Evolutionary conservation across 192 early-diverging fungal genomes (phyloP).

Genomic region (Linnemannia schmuckeri): DNA sequence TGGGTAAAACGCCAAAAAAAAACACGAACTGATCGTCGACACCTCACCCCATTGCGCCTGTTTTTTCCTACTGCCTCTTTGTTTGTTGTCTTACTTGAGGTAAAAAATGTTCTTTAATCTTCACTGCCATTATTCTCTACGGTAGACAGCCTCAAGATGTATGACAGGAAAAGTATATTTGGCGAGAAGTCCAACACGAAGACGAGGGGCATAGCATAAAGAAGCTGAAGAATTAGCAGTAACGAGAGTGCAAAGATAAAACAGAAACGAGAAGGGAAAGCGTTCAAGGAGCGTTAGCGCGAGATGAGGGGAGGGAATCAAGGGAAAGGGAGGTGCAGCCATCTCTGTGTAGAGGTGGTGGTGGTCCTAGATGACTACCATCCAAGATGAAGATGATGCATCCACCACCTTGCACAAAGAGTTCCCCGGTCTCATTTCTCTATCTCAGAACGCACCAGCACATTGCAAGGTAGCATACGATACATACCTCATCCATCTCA

Average conservation of each 20-base stretch:
- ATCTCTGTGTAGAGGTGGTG: background rate
- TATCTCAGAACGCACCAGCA: too few species aligned
- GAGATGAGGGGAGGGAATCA: background rate
- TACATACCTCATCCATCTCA: too few species aligned
- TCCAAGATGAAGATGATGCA: background rate
- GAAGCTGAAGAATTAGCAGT: background rate
- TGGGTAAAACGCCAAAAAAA: background rate
- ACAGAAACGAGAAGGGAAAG: background rate
- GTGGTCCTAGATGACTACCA: too few species aligned
- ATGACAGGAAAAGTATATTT: background rate
- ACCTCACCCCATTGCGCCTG: background rate
- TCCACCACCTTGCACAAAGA: background rate
- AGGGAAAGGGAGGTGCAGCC: background rate
- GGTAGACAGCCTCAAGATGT: background rate
- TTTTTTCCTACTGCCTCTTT: background rate
- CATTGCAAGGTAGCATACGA: too few species aligned
- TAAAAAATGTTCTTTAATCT: background rate
- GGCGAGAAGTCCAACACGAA: background rate
- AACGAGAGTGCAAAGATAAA: background rate
- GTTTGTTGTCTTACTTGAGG: too few species aligned
- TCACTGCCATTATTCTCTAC: background rate
- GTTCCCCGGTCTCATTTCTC: too few species aligned
- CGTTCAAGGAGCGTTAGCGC: background rate
- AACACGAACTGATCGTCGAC: background rate
- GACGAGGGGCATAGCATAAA: background rate